These are phyloP conservation scores for Rhizopus delemar DNA, from an alignment of 371 early-diverging fungal species.

Conservation along the genomic window DNA sequence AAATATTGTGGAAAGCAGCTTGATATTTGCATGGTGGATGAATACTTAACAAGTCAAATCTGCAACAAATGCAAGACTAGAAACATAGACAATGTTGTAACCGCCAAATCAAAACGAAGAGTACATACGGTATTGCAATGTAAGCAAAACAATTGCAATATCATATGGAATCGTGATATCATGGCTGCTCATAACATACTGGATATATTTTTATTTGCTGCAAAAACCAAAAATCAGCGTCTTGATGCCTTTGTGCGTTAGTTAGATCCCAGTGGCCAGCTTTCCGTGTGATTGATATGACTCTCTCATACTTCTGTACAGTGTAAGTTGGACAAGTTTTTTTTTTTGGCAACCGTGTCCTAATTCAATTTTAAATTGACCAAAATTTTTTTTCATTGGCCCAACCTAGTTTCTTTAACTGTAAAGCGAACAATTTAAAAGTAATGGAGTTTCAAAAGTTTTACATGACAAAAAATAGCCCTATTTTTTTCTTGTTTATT, in stretches of 20 bases:
- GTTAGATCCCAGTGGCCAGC: too few relatives aligned
- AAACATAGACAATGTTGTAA: not conserved
- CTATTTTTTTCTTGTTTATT: not conserved
- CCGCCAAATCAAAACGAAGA: not conserved
- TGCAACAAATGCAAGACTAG: not conserved
- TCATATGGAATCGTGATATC: constrained; percentile 8
- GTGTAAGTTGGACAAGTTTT: too few relatives aligned
- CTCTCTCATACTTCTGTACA: too few relatives aligned
- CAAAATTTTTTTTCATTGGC: too few relatives aligned
- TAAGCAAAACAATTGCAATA: constrained; percentile 4
- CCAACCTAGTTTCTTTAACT: too few relatives aligned
- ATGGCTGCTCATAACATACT: constrained; percentile 5
- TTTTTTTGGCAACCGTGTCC: too few relatives aligned
- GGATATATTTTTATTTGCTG: not conserved
- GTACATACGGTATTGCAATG: constrained; percentile 1
- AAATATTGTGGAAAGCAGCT: not conserved
- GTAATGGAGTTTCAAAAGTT: too few relatives aligned
- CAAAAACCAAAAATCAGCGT: not conserved
- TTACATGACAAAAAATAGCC: not conserved
- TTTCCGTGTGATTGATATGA: too few relatives aligned
- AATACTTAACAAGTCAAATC: not conserved
- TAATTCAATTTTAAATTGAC: too few relatives aligned
- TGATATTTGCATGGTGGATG: not conserved
- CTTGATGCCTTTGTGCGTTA: too few relatives aligned
- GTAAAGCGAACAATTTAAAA: too few relatives aligned